These are phyloP conservation scores for Ophiocytium majus DNA, from an alignment of 352 stramenopile species.

Conservation along the genomic window DNA sequence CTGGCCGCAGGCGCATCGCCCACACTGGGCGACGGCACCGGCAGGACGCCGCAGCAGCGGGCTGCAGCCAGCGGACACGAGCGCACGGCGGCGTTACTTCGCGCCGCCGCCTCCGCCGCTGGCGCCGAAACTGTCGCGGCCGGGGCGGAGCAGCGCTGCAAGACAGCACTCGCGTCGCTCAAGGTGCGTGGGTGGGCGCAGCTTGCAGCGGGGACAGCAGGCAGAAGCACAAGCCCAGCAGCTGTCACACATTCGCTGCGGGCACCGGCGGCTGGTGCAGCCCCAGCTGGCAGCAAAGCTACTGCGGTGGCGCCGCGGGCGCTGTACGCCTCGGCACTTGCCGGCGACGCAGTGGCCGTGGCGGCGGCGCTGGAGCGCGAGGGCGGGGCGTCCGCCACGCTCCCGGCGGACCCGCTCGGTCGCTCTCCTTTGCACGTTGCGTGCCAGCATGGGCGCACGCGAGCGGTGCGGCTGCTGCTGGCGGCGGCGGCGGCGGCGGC, in stretches of 20 bases:
- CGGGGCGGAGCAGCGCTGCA: background rate
- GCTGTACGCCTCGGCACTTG: background rate
- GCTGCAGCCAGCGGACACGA: background rate
- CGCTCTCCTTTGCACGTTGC: slow-evolving; percentile 39
- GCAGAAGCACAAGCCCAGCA: too few relatives aligned
- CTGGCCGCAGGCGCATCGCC: background rate
- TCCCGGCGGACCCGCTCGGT: slow-evolving; percentile 13
- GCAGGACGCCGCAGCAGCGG: background rate
- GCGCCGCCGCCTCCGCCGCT: background rate
- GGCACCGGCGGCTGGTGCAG: too few relatives aligned
- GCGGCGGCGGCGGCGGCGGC: too few relatives aligned
- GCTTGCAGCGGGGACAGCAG: too few relatives aligned
- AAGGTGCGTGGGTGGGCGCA: too few relatives aligned
- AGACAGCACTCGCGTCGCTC: background rate
- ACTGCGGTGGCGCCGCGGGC: background rate
- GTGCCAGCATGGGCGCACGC: background rate
- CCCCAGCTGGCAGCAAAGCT: too few relatives aligned
- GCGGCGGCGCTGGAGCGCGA: slow-evolving; percentile 25
- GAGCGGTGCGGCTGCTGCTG: slow-evolving; percentile 34
- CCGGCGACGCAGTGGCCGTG: background rate
- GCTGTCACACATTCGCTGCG: too few relatives aligned
- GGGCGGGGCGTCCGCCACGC: slow-evolving; percentile 14
- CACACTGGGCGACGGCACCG: background rate
- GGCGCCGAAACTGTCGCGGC: background rate
- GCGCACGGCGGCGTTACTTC: background rate